Base-by-base conservation (phyloP, 2,329 filamentous ascomycete species). In the Didymella pinodella region DNA sequence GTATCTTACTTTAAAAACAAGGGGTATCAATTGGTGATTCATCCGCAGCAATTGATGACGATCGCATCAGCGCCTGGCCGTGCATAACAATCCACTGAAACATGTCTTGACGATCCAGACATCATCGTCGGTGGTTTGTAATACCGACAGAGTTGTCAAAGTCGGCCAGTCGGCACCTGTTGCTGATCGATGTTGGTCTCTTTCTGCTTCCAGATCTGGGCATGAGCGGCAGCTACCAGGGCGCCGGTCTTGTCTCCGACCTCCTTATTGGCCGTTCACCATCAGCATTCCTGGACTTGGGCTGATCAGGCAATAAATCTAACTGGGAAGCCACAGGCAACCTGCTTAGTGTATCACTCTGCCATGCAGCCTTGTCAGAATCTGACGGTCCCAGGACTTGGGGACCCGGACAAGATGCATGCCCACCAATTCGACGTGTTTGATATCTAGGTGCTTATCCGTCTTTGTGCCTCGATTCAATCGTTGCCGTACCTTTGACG, bases 371-470 rank as follows among this genome's bases (percentile, higher is more conserved):
- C 48, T 22, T 63, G 48, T 61, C 29, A 62, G 48, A 59, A 20
- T 50, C 43, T 54, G 43, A 40, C 48, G 57, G 40, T 62, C 48
- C 57, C 57, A 61, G 26, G 26, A 47, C 44, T 65, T 65, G 67
- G 69, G 65, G 68, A 69, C 57, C 66, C 67, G 67, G 57, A 66
- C 48, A 64, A 65, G 56, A 43, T 40, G 45, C 53, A 20, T 59
- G 46, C 48, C 46, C 45, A 48, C 31, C 49, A 31, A 29, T 28
- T 26, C 14, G 12, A 55, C 41, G 44, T 28, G 50, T 63, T 47
- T 63, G 54, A 65, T 68, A 69, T 70, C 25, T 66, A 67, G 44
- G 40, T 59, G 47, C 36, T 54, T 50, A 20, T 48, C 56, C 50
- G 40, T 50, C 40, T 48, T 54, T 31, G 46, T 50, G 46, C 32